These are phyloP conservation scores for Afroboletus lepidellus DNA, from an alignment of 1,284 basidiomycete genomes.

Conservation along the genomic window DNA sequence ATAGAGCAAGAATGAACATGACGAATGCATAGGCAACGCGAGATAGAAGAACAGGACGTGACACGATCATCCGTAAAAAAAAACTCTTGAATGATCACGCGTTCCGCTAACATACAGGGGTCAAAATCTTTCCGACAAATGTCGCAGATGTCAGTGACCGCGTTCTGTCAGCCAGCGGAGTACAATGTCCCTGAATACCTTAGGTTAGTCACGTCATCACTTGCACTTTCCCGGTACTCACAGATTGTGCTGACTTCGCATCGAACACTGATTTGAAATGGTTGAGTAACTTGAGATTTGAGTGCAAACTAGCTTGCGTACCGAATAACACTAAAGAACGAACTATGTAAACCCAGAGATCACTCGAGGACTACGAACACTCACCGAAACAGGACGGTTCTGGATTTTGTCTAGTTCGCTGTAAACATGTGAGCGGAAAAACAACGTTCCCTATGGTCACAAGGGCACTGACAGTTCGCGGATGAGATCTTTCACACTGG, in stretches of 20 bases:
- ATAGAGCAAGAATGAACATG: slow-evolving; percentile 1
- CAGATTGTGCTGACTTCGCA: slow-evolving; percentile 95
- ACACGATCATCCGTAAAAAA: not conserved
- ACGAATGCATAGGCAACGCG: not conserved
- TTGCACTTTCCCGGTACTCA: slow-evolving; percentile 35
- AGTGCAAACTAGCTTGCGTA: slow-evolving; percentile 35
- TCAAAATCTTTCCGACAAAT: not conserved
- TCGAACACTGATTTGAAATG: slow-evolving; percentile 63
- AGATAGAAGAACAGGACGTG: not conserved
- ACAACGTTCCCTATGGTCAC: not conserved
- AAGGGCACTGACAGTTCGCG: slow-evolving; percentile 61
- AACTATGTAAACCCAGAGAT: not conserved
- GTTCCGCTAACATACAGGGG: too few relatives aligned
- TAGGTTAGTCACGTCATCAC: slow-evolving; percentile 6
- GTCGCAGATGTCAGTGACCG: slow-evolving; percentile 49
- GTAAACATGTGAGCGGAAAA: slow-evolving; percentile 5
- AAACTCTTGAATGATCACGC: not conserved
- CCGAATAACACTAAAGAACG: slow-evolving; percentile 69
- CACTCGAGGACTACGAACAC: slow-evolving; percentile 31
- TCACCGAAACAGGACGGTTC: slow-evolving; percentile 82
- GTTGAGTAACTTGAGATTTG: slow-evolving; percentile 1
- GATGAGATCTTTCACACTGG: slow-evolving; percentile 85
- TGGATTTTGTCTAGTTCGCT: slow-evolving; percentile 82
- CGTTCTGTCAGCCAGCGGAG: slow-evolving; percentile 68
- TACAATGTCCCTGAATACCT: slow-evolving; percentile 59